These are phyloP conservation scores for Talaromyces trachyspermus DNA, from an alignment of 495 filamentous ascomycete genomes.

Conservation along the genomic window DNA sequence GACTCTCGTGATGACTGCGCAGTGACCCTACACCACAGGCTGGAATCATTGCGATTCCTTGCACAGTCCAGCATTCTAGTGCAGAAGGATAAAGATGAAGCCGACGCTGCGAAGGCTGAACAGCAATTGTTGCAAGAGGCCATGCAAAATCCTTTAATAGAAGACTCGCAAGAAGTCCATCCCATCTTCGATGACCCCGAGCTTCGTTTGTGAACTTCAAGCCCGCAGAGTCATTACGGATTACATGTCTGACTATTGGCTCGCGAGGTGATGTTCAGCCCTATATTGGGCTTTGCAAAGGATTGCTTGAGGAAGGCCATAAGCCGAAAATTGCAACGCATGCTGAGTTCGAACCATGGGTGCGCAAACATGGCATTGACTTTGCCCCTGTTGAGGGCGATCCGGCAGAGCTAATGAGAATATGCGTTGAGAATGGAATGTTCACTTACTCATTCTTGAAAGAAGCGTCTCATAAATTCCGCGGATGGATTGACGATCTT, in stretches of 20 bases:
- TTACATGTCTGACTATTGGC: constrained; percentile 93
- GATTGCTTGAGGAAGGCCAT: constrained; percentile 81
- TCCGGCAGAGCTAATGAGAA: constrained; percentile 86
- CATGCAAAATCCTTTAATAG: constrained; percentile 43
- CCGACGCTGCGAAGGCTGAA: constrained; percentile 73
- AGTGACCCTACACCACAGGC: constrained; percentile 65
- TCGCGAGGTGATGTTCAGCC: constrained; percentile 95
- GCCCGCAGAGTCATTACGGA: constrained; percentile 68
- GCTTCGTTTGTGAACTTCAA: constrained; percentile 95
- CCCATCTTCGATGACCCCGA: constrained; percentile 90
- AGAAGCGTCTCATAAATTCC: constrained; percentile 82
- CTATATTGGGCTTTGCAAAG: constrained; percentile 94
- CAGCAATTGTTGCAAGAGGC: constrained; percentile 77
- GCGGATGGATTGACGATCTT: constrained; percentile 88
- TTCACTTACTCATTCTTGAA: constrained; percentile 88
- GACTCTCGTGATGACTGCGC: constrained; percentile 84
- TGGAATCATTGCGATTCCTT: constrained; percentile 67
- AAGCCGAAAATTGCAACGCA: constrained; percentile 86
- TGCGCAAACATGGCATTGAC: constrained; percentile 84
- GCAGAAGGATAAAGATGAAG: constrained; percentile 60
- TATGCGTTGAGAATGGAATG: constrained; percentile 96
- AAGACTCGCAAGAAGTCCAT: constrained; percentile 39
- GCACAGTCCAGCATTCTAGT: constrained; percentile 69
- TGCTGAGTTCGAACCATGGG: constrained; percentile 80
- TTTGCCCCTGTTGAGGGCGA: constrained; percentile 85